Conservation (phyloP, 176 grass and related monocot species). For the Triticum dicoccoides region DNA sequence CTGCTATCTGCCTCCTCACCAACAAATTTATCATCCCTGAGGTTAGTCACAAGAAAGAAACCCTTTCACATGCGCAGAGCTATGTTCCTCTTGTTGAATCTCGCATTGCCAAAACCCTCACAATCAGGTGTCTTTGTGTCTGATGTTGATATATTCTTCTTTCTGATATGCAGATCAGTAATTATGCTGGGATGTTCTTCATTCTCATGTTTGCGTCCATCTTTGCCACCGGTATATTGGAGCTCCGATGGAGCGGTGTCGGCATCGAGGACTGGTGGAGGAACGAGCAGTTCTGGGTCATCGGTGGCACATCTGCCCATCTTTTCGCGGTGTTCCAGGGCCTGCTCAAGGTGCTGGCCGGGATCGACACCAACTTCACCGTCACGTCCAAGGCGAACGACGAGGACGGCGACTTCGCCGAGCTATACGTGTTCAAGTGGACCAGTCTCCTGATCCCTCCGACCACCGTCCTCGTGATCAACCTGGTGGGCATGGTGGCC, state of each 20-base stretch:
- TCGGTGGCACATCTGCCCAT: slow-evolving; percentile 94
- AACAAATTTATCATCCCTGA: slow-evolving; percentile 98
- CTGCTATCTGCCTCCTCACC: slow-evolving; percentile 96
- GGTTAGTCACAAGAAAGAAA: slow-evolving; percentile 40
- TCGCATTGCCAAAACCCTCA: background rate
- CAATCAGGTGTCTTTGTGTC: background rate
- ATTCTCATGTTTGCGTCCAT: slow-evolving; percentile 87
- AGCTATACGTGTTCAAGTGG: slow-evolving; percentile 96
- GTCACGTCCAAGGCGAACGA: slow-evolving; percentile 92
- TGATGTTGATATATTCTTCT: slow-evolving; percentile 26
- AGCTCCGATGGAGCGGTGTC: slow-evolving; percentile 91
- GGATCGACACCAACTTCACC: slow-evolving; percentile 95
- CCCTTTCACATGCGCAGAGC: background rate
- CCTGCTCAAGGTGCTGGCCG: slow-evolving; percentile 77
- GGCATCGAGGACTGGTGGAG: slow-evolving; percentile 96
- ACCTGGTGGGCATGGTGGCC: slow-evolving; percentile 88
- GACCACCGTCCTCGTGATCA: slow-evolving; percentile 85
- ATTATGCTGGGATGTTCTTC: slow-evolving; percentile 90
- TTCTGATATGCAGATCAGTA: slow-evolving; percentile 74
- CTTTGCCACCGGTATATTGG: slow-evolving; percentile 80
- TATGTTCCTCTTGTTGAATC: background rate
- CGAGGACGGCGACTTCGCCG: slow-evolving; percentile 88
- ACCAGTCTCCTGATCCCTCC: slow-evolving; percentile 85
- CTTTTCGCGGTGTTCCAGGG: slow-evolving; percentile 88
- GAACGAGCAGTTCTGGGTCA: slow-evolving; percentile 95